A percentile compares a stretch with the other conserved stretches of the same genome.
phyloP scores from a whole-genome alignment of 2,329 filamentous ascomycete genomes.

The Hypomyces rosellus region DNA sequence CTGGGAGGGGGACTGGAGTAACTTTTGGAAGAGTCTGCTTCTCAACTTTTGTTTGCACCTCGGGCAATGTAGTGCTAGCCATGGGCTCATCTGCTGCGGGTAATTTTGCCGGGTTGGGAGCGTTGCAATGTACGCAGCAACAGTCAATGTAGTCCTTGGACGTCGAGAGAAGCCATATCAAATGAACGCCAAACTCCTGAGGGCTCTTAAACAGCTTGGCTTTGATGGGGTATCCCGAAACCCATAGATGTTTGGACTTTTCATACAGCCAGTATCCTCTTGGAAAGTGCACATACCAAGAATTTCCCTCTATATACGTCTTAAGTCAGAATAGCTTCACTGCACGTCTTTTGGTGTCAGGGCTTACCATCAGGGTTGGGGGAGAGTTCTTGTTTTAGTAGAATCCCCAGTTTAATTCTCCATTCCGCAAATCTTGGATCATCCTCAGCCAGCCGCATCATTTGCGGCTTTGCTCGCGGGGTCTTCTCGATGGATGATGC shows the following conservation, averaged over 20 bases:
- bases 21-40: conserved; percentile 23
- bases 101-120: conserved; percentile 21
- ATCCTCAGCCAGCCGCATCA: conserved; percentile 36
- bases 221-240: conserved; percentile 44
- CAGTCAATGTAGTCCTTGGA: conserved; percentile 44
- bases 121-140: conserved; percentile 45
- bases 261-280: conserved; percentile 42
- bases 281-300: conserved; percentile 41
- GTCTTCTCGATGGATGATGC: conserved; percentile 25
- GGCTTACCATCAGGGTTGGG: conserved; percentile 33
- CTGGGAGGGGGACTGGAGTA: conserved; percentile 32
- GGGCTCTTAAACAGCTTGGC: conserved; percentile 45
- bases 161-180: conserved; percentile 45
- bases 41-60: conserved; percentile 16
- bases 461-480: conserved; percentile 36
- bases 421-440: conserved; percentile 40
- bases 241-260: conserved; percentile 43
- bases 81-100: conserved; percentile 20
- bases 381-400: conserved; percentile 40
- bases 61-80: conserved; percentile 7
- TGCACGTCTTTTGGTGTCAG: background rate
- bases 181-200: conserved; percentile 46
- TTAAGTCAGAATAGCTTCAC: conserved; percentile 11
- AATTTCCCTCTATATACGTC: conserved; percentile 30
- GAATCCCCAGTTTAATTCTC: conserved; percentile 39